phyloP scores from a whole-genome alignment of 495 filamentous ascomycete genomes.

The Cercophora samala region DNA sequence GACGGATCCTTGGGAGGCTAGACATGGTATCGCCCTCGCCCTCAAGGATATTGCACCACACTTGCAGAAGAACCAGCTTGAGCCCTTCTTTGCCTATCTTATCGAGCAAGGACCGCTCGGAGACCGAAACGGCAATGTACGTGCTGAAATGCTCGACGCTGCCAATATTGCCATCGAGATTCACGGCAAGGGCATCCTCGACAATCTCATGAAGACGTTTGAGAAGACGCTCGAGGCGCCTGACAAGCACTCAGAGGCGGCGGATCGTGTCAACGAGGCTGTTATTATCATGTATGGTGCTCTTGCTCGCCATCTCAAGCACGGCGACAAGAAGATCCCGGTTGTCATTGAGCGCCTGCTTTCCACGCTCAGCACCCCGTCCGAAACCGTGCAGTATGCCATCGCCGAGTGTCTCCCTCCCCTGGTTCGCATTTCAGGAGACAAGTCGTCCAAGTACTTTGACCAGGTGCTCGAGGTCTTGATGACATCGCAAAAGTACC shows the following conservation, averaged over 20 bases:
- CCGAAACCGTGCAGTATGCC: conserved; percentile 93
- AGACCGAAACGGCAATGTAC: conserved; percentile 71
- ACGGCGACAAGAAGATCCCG: conserved; percentile 78
- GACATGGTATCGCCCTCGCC: conserved; percentile 82
- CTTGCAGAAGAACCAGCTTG: conserved; percentile 65
- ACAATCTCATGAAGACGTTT: conserved; percentile 87
- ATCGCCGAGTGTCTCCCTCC: conserved; percentile 92
- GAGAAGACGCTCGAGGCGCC: conserved; percentile 79
- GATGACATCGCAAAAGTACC: conserved; percentile 81
- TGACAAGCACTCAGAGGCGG: conserved; percentile 70
- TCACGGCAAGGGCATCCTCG: conserved; percentile 75
- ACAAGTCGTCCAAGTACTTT: conserved; percentile 73
- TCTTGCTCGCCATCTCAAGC: conserved; percentile 77
- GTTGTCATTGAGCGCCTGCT: conserved; percentile 81
- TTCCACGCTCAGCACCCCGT: conserved; percentile 86
- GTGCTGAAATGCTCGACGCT: conserved; percentile 89
- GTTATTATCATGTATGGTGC: conserved; percentile 97
- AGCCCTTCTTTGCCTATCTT: conserved; percentile 76
- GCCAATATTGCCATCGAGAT: conserved; percentile 74
- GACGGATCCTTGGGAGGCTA: conserved; percentile 81
- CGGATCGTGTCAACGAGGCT: conserved; percentile 89
- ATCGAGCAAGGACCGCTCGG: conserved; percentile 80
- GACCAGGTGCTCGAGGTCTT: conserved; percentile 75
- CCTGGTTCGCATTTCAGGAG: conserved; percentile 72
- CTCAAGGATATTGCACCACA: conserved; percentile 72